phyloP scores from a whole-genome alignment of 208 protist genomes.

The Wallacemonas sp. region DNA sequence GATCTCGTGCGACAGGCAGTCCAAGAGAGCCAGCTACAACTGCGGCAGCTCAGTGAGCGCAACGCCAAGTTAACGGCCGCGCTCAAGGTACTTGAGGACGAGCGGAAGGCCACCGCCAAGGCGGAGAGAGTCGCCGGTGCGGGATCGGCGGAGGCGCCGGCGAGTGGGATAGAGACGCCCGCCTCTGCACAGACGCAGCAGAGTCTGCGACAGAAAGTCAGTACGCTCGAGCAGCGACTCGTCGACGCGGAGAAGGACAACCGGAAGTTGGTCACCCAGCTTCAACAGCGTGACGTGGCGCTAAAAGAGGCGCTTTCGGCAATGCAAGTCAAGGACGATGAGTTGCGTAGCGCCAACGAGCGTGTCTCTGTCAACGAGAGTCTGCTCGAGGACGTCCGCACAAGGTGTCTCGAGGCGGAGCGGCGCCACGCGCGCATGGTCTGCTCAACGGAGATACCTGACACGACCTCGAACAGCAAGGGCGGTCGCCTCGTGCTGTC shows the following conservation, averaged over 20 bases:
- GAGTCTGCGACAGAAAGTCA: slow-evolving; percentile 7
- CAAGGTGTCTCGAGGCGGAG: neutral
- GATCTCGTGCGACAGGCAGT: slow-evolving; percentile 39
- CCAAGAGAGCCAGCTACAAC: slow-evolving; percentile 22
- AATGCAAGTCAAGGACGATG: slow-evolving; percentile 10
- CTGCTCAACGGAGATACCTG: neutral
- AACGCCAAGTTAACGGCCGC: slow-evolving; percentile 18
- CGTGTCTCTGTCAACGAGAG: slow-evolving; percentile 1
- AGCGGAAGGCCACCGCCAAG: slow-evolving; percentile 22
- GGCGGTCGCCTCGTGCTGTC: slow-evolving; percentile 25
- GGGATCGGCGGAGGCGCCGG: neutral
- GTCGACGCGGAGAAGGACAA: slow-evolving; percentile 4
- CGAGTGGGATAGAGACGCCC: slow-evolving; percentile 6
- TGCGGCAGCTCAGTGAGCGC: slow-evolving; percentile 9
- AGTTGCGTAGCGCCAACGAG: slow-evolving; percentile 3
- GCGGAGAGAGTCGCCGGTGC: neutral
- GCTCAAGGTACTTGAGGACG: slow-evolving; percentile 22
- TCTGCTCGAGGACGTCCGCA: slow-evolving; percentile 18
- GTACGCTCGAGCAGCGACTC: slow-evolving; percentile 9
- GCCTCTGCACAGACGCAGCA: slow-evolving; percentile 23
- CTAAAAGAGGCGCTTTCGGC: neutral
- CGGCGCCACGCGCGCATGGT: neutral
- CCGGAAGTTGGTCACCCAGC: slow-evolving; percentile 8
- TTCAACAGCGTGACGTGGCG: slow-evolving; percentile 21
- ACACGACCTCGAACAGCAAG: slow-evolving; percentile 7